phyloP scores from a whole-genome alignment of 2,329 filamentous ascomycete species.

The Cladosporium velox region DNA sequence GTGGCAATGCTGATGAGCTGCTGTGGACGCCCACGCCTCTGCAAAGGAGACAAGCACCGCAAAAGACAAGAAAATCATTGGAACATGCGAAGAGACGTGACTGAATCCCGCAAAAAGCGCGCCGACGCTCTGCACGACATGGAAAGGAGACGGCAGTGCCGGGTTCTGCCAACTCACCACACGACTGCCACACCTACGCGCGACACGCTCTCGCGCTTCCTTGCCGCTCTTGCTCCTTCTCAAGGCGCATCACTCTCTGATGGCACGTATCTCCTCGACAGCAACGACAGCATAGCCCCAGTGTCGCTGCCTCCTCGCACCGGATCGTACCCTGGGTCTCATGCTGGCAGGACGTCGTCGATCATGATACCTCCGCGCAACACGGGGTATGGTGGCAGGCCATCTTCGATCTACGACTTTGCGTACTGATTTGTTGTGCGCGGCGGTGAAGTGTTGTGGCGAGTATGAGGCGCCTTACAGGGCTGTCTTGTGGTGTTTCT shows the following conservation, averaged over 20 bases:
- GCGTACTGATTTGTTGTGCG: neutral
- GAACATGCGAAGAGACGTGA: neutral
- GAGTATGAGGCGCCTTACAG: neutral
- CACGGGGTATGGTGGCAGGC: neutral
- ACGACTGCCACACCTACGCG: neutral
- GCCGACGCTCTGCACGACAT: neutral
- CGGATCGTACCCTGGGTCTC: neutral
- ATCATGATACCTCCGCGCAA: neutral
- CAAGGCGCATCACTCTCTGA: conserved; percentile 26
- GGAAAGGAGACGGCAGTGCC: neutral
- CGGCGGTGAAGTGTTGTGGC: neutral
- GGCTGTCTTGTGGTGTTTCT: neutral
- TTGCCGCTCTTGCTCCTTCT: neutral
- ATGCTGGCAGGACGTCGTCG: neutral
- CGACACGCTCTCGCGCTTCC: neutral
- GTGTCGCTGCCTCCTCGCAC: neutral
- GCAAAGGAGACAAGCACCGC: neutral
- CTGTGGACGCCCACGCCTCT: neutral
- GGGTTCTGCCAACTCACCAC: neutral
- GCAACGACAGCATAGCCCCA: neutral
- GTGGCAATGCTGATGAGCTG: neutral
- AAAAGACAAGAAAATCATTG: neutral
- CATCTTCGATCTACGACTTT: neutral
- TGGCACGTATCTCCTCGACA: neutral
- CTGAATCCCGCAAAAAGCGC: neutral